phyloP scores from a whole-genome alignment of 805 yeast genomes.

The Pichia cephalocereana region DNA sequence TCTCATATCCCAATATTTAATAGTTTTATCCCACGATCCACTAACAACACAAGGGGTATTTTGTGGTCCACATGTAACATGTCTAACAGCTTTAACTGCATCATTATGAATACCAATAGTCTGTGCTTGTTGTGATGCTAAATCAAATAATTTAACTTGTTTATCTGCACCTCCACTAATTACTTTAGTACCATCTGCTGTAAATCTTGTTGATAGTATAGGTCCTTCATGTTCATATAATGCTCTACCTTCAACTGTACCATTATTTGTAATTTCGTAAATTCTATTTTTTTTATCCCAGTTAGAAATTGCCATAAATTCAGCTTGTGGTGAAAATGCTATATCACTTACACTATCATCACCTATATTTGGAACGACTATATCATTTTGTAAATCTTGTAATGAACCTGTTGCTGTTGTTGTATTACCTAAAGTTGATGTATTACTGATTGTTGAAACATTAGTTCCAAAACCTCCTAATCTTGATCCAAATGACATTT shows the following conservation, averaged over 20 bases:
- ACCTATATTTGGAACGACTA: conserved; percentile 70
- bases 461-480: conserved; percentile 19
- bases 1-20: conserved; percentile 92
- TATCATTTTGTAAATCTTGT: conserved; percentile 61
- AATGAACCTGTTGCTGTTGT: conserved; percentile 37
- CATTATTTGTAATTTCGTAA: conserved; percentile 72
- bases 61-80: conserved; percentile 77
- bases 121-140: conserved; percentile 70
- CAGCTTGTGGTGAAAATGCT: conserved; percentile 80
- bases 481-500: conserved; percentile 24
- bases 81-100: conserved; percentile 64
- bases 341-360: conserved; percentile 83
- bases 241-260: conserved; percentile 81
- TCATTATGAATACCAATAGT: conserved; percentile 84
- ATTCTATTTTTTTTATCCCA: conserved; percentile 96
- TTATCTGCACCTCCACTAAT: conserved; percentile 89
- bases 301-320: conserved; percentile 69
- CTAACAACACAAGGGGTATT: conserved; percentile 77
- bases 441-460: conserved; percentile 4
- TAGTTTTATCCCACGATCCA: conserved; percentile 95
- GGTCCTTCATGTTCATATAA: conserved; percentile 86
- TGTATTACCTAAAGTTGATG: conserved; percentile 7
- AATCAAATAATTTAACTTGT: conserved; percentile 73
- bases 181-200: conserved; percentile 78
- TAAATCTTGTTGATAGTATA: conserved; percentile 74